phyloP scores from a whole-genome alignment of 2,329 filamentous ascomycete genomes.

The Aspergillus sp. region DNA sequence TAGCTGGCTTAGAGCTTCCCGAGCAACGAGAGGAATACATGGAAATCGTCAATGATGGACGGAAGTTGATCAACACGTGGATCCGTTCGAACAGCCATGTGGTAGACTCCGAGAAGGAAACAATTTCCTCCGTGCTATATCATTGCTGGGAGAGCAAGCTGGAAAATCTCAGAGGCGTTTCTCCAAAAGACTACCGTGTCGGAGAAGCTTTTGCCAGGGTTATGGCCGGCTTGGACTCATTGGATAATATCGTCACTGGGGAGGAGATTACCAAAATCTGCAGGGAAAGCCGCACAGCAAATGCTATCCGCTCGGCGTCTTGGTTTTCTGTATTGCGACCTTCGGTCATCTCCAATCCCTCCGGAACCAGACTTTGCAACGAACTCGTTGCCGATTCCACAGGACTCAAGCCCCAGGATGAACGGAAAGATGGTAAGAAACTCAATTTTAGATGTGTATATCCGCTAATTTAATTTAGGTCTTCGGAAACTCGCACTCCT shows the following conservation, averaged over 20 bases:
- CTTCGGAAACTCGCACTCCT: slow-evolving; percentile 49
- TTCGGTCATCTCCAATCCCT: slow-evolving; percentile 43
- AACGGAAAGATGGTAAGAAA: slow-evolving; percentile 37
- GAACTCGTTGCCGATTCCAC: slow-evolving; percentile 59
- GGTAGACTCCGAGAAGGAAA: slow-evolving; percentile 7
- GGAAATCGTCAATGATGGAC: slow-evolving; percentile 49
- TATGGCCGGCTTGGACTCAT: slow-evolving; percentile 26
- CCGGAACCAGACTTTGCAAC: slow-evolving; percentile 52
- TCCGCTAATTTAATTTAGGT: slow-evolving; percentile 24
- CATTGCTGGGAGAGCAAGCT: slow-evolving; percentile 31
- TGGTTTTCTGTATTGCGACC: slow-evolving; percentile 47
- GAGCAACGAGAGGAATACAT: slow-evolving; percentile 51
- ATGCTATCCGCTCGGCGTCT: slow-evolving; percentile 44
- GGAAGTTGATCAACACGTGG: slow-evolving; percentile 44
- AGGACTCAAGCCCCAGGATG: slow-evolving; percentile 43
- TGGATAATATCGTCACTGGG: slow-evolving; percentile 19
- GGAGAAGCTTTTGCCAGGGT: slow-evolving; percentile 39
- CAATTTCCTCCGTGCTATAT: slow-evolving; percentile 18
- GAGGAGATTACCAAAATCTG: slow-evolving; percentile 31
- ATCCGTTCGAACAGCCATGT: slow-evolving; percentile 20
- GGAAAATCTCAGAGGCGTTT: slow-evolving; percentile 24
- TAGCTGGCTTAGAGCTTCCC: slow-evolving; percentile 45
- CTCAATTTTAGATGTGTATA: not conserved
- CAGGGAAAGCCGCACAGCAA: slow-evolving; percentile 31
- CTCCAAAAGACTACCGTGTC: slow-evolving; percentile 32